Evolutionary conservation across 2,329 filamentous ascomycete genomes (phyloP).

Genomic region (Thermoascus crustaceus): DNA sequence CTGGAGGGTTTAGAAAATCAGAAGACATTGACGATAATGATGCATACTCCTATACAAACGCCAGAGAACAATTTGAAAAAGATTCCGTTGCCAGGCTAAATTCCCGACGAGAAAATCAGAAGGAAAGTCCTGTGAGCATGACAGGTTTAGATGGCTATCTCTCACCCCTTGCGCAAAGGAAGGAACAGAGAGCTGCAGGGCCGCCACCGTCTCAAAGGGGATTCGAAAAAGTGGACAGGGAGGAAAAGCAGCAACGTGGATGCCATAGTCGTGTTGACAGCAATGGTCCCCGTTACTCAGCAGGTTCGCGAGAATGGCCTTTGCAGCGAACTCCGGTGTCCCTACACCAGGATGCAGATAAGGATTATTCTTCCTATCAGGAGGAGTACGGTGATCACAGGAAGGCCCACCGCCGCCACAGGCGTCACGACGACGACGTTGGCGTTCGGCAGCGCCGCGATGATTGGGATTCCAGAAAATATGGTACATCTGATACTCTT

Average conservation of each 20-base stretch:
- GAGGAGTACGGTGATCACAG: conserved; percentile 39
- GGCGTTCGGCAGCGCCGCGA: conserved; percentile 6
- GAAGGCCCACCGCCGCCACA: conserved; percentile 29
- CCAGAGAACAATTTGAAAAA: conserved; percentile 39
- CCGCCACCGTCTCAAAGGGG: conserved; percentile 33
- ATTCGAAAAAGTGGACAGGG: conserved; percentile 28
- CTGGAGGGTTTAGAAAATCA: conserved; percentile 21
- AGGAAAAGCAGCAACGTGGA: conserved; percentile 17
- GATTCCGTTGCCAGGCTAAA: conserved; percentile 34
- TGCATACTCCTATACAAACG: conserved; percentile 41
- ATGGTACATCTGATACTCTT: conserved; percentile 9
- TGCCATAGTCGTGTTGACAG: conserved; percentile 17
- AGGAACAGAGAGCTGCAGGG: conserved; percentile 22
- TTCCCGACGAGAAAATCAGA: conserved; percentile 17
- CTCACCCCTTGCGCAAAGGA: conserved; percentile 16
- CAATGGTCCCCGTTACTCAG: conserved; percentile 29
- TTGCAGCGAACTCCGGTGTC: conserved; percentile 38
- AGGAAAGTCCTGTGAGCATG: conserved; percentile 32
- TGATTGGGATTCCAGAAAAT: conserved; percentile 8
- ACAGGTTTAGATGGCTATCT: conserved; percentile 28
- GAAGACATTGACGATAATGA: conserved; percentile 35
- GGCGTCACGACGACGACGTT: conserved; percentile 15
- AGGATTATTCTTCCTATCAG: conserved; percentile 33
- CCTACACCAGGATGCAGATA: conserved; percentile 42
- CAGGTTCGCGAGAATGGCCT: conserved; percentile 25